Evolutionary conservation across 2,329 filamentous ascomycete genomes (phyloP).

Genomic region (Periglandula ipomoeae): DNA sequence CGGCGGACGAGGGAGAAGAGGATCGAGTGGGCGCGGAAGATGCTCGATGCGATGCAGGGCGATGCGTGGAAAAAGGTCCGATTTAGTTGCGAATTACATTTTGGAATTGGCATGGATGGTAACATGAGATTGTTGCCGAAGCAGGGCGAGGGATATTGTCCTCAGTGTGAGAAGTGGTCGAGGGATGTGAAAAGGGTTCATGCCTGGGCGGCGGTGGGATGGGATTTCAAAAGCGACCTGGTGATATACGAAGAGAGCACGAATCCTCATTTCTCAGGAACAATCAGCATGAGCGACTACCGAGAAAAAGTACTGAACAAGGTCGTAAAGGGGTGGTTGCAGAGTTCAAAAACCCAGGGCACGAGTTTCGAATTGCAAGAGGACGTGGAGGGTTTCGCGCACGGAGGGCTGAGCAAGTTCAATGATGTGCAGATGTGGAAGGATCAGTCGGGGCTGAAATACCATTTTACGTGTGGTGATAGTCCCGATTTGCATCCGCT

Average conservation of each 20-base stretch:
- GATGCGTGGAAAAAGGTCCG: slow-evolving; percentile 23
- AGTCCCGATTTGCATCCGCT: slow-evolving; percentile 28
- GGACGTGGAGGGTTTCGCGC: slow-evolving; percentile 25
- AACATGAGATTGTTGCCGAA: slow-evolving; percentile 25
- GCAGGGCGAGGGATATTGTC: slow-evolving; percentile 24
- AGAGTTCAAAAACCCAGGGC: slow-evolving; percentile 7
- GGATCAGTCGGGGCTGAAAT: slow-evolving; percentile 21
- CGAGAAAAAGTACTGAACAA: slow-evolving; percentile 24
- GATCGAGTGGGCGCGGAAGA: slow-evolving; percentile 23
- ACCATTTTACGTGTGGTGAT: slow-evolving; percentile 27
- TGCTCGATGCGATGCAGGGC: slow-evolving; percentile 21
- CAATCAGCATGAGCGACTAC: slow-evolving; percentile 26
- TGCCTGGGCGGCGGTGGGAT: slow-evolving; percentile 26
- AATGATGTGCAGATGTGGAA: slow-evolving; percentile 28
- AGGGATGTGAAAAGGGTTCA: slow-evolving; percentile 25
- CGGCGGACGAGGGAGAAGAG: slow-evolving; percentile 23
- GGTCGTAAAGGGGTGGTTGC: slow-evolving; percentile 25
- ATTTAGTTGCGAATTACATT: slow-evolving; percentile 29
- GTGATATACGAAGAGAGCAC: slow-evolving; percentile 28
- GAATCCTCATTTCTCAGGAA: slow-evolving; percentile 21
- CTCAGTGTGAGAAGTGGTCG: slow-evolving; percentile 22
- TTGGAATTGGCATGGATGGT: slow-evolving; percentile 29
- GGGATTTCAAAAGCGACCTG: slow-evolving; percentile 28
- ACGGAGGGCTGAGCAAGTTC: slow-evolving; percentile 25
- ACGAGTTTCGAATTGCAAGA: slow-evolving; percentile 28